Percentiles rank a stretch among this genome's conserved stretches.
Conservation (phyloP, 176 grass and related monocot genomes). For the Saccharum spontaneum region DNA sequence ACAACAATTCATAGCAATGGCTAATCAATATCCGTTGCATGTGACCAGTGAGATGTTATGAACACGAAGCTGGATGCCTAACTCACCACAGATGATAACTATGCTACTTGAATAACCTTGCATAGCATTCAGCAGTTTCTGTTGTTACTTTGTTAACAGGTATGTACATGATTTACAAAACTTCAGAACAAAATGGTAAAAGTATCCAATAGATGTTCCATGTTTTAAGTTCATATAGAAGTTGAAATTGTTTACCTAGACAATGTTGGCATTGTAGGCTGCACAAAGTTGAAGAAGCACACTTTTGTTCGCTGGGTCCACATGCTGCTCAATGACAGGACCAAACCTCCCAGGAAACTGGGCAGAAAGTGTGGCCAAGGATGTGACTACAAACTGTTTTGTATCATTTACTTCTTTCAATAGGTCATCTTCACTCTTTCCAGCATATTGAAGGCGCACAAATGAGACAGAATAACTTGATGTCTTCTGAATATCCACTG, state of each 20-base stretch:
- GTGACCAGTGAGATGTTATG: not conserved
- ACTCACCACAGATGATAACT: not conserved
- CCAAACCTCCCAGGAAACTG: conserved; percentile 80
- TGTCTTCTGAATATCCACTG: conserved; percentile 59
- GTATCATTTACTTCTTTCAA: conserved; percentile 88
- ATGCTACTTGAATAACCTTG: not conserved
- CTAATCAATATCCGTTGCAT: not conserved
- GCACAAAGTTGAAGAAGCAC: conserved; percentile 77
- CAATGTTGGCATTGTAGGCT: conserved; percentile 74
- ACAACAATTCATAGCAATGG: not conserved
- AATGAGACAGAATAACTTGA: conserved; percentile 85
- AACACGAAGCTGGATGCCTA: too few relatives aligned
- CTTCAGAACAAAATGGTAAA: not conserved
- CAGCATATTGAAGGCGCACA: conserved; percentile 83
- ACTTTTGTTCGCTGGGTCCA: conserved; percentile 73
- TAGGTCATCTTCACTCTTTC: conserved; percentile 88
- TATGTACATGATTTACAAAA: not conserved
- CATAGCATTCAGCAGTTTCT: not conserved
- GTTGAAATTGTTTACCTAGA: conserved; percentile 63
- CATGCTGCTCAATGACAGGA: conserved; percentile 70
- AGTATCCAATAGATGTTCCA: not conserved
- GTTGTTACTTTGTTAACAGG: not conserved
- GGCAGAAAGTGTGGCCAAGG: conserved; percentile 63
- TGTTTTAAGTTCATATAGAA: conserved; percentile 1
- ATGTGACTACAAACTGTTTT: conserved; percentile 82